phyloP scores from a whole-genome alignment of 371 early-diverging fungal genomes.

The Syncephalastrum monosporum region DNA sequence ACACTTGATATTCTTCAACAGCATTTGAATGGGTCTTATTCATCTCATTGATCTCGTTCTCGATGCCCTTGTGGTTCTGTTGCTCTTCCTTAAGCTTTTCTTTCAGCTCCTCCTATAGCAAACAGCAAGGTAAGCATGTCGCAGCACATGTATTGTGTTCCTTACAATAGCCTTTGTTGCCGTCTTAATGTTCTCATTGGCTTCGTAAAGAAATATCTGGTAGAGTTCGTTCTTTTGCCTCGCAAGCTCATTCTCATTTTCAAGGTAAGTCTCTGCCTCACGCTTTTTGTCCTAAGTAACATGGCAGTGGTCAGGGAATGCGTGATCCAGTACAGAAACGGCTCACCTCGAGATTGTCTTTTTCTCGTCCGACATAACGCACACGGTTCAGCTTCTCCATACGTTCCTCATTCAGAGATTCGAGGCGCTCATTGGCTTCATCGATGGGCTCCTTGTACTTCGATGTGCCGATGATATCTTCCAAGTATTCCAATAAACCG shows the following conservation, averaged over 20 bases:
- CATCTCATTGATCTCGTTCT: conserved; percentile 57
- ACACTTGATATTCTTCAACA: conserved; percentile 62
- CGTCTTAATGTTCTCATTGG: conserved; percentile 41
- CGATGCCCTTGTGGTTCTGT: conserved; percentile 50
- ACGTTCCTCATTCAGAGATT: conserved; percentile 75
- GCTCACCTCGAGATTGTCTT: conserved; percentile 65
- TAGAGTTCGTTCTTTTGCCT: conserved; percentile 73
- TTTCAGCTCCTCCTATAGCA: conserved; percentile 45
- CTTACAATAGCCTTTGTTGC: conserved; percentile 49
- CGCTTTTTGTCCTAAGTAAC: conserved; percentile 65
- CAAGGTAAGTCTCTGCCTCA: conserved; percentile 81
- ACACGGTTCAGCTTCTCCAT: conserved; percentile 83
- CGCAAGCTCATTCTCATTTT: conserved; percentile 78
- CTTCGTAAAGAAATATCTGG: conserved; percentile 64
- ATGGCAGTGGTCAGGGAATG: background rate
- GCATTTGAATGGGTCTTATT: conserved; percentile 51
- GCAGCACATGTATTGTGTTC: conserved; percentile 2
- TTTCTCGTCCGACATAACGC: conserved; percentile 84
- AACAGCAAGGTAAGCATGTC: background rate
- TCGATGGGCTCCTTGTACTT: conserved; percentile 91
- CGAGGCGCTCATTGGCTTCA: conserved; percentile 63
- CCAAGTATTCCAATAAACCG: conserved; percentile 98
- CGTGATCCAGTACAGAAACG: background rate
- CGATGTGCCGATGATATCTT: conserved; percentile 99
- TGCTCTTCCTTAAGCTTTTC: conserved; percentile 36